phyloP scores from a whole-genome alignment of 306 rosid species.

The Glycine soja region DNA sequence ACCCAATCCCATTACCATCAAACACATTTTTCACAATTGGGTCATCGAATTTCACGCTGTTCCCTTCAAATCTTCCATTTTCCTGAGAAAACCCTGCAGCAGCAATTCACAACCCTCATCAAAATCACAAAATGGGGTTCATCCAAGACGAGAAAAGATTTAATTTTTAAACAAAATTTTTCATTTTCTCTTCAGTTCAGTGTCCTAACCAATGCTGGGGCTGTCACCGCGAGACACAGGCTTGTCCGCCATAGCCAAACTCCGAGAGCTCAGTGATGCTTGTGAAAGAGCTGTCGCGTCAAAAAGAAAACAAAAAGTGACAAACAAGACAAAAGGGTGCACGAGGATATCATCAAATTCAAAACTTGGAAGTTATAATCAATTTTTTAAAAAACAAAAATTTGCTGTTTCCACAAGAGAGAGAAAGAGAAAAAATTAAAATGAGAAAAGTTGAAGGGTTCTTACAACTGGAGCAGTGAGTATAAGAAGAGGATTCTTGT shows the following conservation, averaged over 20 bases:
- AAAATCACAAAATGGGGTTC: slow-evolving; percentile 42
- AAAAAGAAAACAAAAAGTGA: not conserved
- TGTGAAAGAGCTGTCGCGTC: slow-evolving; percentile 46
- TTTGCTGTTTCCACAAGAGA: not conserved
- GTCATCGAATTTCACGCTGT: slow-evolving; percentile 43
- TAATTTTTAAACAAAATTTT: not conserved
- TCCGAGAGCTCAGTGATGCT: slow-evolving; percentile 48
- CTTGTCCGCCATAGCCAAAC: slow-evolving; percentile 59
- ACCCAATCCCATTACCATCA: slow-evolving; percentile 42
- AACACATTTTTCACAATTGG: slow-evolving; percentile 42
- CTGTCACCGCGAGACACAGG: slow-evolving; percentile 43
- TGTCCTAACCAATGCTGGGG: slow-evolving; percentile 45
- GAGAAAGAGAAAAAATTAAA: not conserved
- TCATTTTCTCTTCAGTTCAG: not conserved
- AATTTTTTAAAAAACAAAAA: too few species aligned
- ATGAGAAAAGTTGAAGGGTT: not conserved
- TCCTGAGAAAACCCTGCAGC: slow-evolving; percentile 45
- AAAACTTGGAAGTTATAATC: not conserved
- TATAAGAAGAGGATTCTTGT: slow-evolving; percentile 42
- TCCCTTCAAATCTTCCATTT: slow-evolving; percentile 41
- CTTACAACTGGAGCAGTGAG: slow-evolving; percentile 49
- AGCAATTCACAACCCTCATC: not conserved
- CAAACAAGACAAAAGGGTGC: slow-evolving; percentile 39
- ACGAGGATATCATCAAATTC: slow-evolving; percentile 28
- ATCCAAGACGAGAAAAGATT: slow-evolving; percentile 39